These are phyloP conservation scores for Vitis riparia DNA, from an alignment of 164 flowering plant genomes.

Conservation along the genomic window DNA sequence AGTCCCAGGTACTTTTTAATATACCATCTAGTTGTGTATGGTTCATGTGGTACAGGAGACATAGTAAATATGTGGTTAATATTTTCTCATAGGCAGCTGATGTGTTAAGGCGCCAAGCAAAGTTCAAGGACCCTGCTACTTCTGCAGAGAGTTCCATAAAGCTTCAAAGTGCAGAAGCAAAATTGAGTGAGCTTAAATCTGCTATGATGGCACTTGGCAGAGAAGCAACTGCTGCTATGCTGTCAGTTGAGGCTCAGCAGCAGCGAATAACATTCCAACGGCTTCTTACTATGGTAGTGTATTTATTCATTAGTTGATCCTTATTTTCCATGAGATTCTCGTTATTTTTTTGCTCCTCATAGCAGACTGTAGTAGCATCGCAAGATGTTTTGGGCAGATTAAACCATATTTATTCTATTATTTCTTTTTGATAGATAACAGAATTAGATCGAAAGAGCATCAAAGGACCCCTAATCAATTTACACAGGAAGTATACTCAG, in stretches of 20 bases:
- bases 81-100: slow-evolving; percentile 53
- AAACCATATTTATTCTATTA: too few species aligned
- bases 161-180: slow-evolving; percentile 64
- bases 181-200: slow-evolving; percentile 56
- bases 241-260: slow-evolving; percentile 69
- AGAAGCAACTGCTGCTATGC: slow-evolving; percentile 77
- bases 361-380: too few species aligned
- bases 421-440: too few species aligned
- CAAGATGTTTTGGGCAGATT: too few species aligned
- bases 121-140: slow-evolving; percentile 43
- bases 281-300: slow-evolving; percentile 54
- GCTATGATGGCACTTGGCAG: slow-evolving; percentile 51
- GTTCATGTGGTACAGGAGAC: background rate
- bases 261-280: slow-evolving; percentile 55
- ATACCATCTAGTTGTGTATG: slow-evolving; percentile 3
- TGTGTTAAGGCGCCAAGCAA: slow-evolving; percentile 53
- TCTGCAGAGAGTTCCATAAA: slow-evolving; percentile 46
- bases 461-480: too few species aligned
- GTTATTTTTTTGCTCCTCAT: background rate
- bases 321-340: background rate
- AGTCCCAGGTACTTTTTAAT: slow-evolving; percentile 55
- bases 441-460: too few species aligned
- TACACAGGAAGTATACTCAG: too few species aligned
- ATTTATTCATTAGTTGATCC: too few species aligned
- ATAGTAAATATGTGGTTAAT: slow-evolving; percentile 11